Base-by-base conservation (phyloP, 768 basidiomycete species). In the Hirschioporus abietinus region DNA sequence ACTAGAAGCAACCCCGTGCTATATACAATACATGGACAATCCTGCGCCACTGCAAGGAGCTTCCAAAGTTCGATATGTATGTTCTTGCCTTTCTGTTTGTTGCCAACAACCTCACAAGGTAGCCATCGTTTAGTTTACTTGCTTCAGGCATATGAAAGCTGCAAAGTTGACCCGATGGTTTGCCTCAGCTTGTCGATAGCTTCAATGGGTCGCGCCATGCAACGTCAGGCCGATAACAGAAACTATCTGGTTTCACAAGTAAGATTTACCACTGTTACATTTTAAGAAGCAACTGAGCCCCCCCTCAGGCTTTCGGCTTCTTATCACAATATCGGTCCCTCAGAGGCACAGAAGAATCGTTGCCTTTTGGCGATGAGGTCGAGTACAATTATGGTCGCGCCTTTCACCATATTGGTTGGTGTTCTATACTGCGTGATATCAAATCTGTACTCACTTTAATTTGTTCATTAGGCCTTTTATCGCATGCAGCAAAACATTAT, bases 351-450 rank as follows among this genome's bases (percentile, higher is more conserved):
- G 78, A 79, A 62, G 74, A 76, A 1, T 75, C 79, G 1, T 81
- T 79, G 1, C 70, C 70, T n/a, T 61, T 61, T 34, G 63, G 83
- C 25, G 84, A 87, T 30, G 96, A 99, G 75, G 89, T 96, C 3
- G 93, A 99, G 66, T 98, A 86, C 75, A 99, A 99, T 75, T 92
- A 96, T 73, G 96, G 90, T 0, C 82, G 96, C 60, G 86, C 88
- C 1, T 99, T 97, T 74, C 96, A 99, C 73, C 92, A 95, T 67
- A 80, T 97, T n/a, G 92, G 95, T 94, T 68, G 65, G 84, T 71
- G 15, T 0, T 36, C 10, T 60, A 3, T 35, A 27, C 18, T 35
- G 7, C 24, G 25, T 62, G 27, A 23, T 63, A 2, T 59, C n/a
- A n/a, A 60, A 3, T 15, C 15, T 35, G 3, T 61, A 57, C 15